Evolutionary conservation across 495 filamentous ascomycete species (phyloP).

Genomic region (Stereocaulon alpinum): DNA sequence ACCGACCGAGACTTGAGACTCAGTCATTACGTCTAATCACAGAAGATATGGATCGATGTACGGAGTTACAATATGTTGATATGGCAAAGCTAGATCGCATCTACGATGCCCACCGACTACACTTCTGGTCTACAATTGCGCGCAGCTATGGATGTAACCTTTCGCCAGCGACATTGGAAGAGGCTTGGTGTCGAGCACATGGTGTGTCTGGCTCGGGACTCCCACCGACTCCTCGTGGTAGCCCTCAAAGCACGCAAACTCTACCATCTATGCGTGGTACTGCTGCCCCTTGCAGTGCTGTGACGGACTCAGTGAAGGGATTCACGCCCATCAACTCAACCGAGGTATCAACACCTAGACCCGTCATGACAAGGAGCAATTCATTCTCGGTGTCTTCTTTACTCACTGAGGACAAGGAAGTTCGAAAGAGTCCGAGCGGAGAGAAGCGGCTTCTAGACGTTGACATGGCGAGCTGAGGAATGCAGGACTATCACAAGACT

Average conservation of each 20-base stretch:
- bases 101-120: conserved; percentile 56
- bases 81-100: conserved; percentile 55
- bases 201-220: conserved; percentile 7
- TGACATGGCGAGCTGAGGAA: neutral
- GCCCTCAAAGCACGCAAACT: conserved; percentile 11
- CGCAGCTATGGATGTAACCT: conserved; percentile 56
- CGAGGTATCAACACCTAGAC: neutral
- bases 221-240: conserved; percentile 21
- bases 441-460: conserved; percentile 9
- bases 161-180: conserved; percentile 54
- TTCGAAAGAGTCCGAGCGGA: conserved; percentile 13
- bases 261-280: neutral
- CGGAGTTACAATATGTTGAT: conserved; percentile 41
- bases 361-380: neutral
- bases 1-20: conserved; percentile 16
- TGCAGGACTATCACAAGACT: neutral
- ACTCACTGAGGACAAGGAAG: conserved; percentile 23
- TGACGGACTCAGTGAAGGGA: conserved; percentile 13
- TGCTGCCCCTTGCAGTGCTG: conserved; percentile 15
- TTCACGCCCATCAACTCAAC: conserved; percentile 19
- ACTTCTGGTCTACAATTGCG: conserved; percentile 65
- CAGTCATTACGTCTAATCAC: conserved; percentile 34
- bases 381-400: conserved; percentile 14
- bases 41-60: conserved; percentile 35
- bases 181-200: conserved; percentile 42